Conservation (phyloP, 768 basidiomycete species). For the Lactarius sanguifluus region DNA sequence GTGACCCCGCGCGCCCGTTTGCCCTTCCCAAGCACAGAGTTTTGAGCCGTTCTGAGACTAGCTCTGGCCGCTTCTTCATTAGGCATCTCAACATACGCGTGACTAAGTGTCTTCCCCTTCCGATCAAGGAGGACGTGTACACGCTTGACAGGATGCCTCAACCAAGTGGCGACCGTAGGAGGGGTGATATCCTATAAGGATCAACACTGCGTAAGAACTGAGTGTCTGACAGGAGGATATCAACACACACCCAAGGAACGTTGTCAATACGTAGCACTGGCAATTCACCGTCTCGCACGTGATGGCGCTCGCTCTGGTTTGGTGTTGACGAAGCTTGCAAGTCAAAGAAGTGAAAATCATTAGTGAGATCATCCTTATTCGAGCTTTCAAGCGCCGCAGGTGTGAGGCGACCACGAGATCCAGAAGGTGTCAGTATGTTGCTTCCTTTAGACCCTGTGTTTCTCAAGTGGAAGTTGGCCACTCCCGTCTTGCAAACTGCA, state of each 20-base stretch:
- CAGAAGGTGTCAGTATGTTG: slow-evolving; percentile 20
- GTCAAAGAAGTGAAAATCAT: slow-evolving; percentile 32
- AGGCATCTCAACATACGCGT: slow-evolving; percentile 77
- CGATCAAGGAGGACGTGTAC: slow-evolving; percentile 79
- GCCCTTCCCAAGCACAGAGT: slow-evolving; percentile 71
- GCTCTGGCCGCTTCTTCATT: slow-evolving; percentile 61
- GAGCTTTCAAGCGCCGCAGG: slow-evolving; percentile 28
- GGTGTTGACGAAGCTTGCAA: slow-evolving; percentile 37
- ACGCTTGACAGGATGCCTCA: slow-evolving; percentile 65
- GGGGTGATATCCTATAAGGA: slow-evolving; percentile 75
- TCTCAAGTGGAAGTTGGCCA: slow-evolving; percentile 55
- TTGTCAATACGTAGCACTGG: slow-evolving; percentile 83
- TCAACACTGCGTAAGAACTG: slow-evolving; percentile 15
- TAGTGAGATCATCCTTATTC: slow-evolving; percentile 34
- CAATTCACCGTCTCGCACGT: slow-evolving; percentile 37
- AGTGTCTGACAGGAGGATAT: slow-evolving; percentile 1
- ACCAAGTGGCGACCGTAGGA: slow-evolving; percentile 63
- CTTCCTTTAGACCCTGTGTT: slow-evolving; percentile 34
- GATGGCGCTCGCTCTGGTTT: slow-evolving; percentile 31
- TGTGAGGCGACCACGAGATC: slow-evolving; percentile 29
- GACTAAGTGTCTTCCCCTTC: slow-evolving; percentile 81
- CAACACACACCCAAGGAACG: slow-evolving; percentile 73
- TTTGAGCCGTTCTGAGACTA: slow-evolving; percentile 59
- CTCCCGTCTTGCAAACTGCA: slow-evolving; percentile 70
- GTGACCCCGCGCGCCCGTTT: slow-evolving; percentile 81